Percentiles rank a stretch among this genome's conserved stretches.
Evolutionary conservation across 306 rosid genomes (phyloP).

Genomic region (Chamaecrista fasciculata): DNA sequence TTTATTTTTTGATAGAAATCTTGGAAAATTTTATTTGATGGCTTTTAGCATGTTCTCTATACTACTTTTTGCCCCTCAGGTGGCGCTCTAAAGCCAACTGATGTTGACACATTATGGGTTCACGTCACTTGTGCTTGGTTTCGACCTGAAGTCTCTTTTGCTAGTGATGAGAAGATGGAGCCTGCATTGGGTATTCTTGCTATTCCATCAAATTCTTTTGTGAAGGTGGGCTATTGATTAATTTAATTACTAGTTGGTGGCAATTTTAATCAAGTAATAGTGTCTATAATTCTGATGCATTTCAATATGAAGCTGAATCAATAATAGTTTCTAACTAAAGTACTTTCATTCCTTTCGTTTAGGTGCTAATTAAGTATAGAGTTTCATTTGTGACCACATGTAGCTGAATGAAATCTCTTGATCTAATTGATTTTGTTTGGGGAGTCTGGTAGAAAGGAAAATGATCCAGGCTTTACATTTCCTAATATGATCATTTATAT

Average conservation of each 20-base stretch:
- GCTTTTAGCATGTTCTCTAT: slow-evolving; percentile 28
- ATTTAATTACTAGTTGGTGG: not conserved
- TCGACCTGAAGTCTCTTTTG: slow-evolving; percentile 84
- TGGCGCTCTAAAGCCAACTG: slow-evolving; percentile 92
- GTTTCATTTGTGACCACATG: not conserved
- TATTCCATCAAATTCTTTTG: slow-evolving; percentile 86
- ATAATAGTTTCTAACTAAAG: not conserved
- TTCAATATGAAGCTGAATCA: slow-evolving; percentile 1
- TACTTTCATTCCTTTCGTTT: not conserved
- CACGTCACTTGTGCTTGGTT: slow-evolving; percentile 97
- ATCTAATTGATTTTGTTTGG: not conserved
- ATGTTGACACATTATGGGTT: slow-evolving; percentile 79
- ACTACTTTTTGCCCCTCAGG: slow-evolving; percentile 45
- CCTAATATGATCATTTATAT: slow-evolving; percentile 8
- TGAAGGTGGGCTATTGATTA: slow-evolving; percentile 52
- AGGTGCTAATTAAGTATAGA: too few relatives aligned
- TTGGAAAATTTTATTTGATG: slow-evolving; percentile 7
- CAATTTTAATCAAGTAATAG: slow-evolving; percentile 7
- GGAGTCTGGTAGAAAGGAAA: not conserved
- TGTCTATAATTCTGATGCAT: slow-evolving; percentile 11
- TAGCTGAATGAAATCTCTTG: not conserved
- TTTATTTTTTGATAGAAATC: too few relatives aligned
- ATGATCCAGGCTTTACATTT: slow-evolving; percentile 15
- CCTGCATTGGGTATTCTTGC: slow-evolving; percentile 93
- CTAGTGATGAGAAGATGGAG: slow-evolving; percentile 88